Conservation (phyloP, 768 basidiomycete genomes). For the Amylocystis lapponica region DNA sequence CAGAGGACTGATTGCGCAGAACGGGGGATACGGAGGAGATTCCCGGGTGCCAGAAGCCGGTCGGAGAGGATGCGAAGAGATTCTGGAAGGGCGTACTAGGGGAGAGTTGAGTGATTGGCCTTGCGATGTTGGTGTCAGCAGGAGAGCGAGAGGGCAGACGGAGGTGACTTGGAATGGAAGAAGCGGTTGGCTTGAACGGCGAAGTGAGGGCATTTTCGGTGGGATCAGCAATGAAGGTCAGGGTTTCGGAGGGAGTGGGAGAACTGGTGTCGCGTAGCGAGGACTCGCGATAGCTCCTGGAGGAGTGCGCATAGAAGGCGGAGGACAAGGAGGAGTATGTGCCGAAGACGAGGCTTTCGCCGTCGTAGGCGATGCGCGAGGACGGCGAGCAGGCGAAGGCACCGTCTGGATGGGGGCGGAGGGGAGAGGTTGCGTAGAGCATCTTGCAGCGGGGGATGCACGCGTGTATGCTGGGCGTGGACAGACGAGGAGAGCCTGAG, state of each 20-base stretch:
- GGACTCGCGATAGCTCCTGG: background rate
- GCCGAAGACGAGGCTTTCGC: background rate
- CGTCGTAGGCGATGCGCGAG: background rate
- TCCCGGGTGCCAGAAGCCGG: constrained; percentile 11
- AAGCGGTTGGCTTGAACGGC: background rate
- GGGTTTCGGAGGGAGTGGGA: background rate
- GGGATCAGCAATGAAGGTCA: background rate
- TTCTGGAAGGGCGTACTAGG: constrained; percentile 11
- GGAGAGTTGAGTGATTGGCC: constrained; percentile 6
- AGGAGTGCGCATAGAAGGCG: background rate
- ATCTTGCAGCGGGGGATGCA: no score
- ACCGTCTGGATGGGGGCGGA: no score
- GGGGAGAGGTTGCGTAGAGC: no score
- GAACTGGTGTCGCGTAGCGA: background rate
- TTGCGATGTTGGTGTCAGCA: background rate
- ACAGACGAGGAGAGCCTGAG: no score
- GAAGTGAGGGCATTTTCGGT: background rate
- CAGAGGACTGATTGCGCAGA: constrained; percentile 4
- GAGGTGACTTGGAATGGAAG: no score
- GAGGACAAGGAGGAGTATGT: background rate
- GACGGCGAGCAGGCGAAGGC: background rate
- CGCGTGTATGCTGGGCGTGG: no score
- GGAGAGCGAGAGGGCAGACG: background rate
- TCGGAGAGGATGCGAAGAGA: constrained; percentile 15
- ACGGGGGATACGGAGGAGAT: constrained; percentile 9